phyloP scores from a whole-genome alignment of 2,329 filamentous ascomycete species.

The Botrytis fabae region DNA sequence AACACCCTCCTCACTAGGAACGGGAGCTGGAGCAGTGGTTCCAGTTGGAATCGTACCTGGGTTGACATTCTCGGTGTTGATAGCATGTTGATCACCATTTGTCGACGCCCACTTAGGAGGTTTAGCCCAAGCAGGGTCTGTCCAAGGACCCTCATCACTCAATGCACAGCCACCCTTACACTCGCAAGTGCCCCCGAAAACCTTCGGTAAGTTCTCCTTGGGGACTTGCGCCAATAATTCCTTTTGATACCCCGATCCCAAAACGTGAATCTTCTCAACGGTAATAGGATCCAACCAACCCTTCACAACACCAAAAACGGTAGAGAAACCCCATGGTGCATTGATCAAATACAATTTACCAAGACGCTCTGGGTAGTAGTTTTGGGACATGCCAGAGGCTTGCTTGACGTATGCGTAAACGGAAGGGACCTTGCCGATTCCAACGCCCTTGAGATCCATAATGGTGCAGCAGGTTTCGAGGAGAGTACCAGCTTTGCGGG shows the following conservation, averaged over 20 bases:
- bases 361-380: conserved; percentile 98
- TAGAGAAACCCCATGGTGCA: conserved; percentile 91
- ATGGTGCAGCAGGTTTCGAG: conserved; percentile 98
- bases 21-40: conserved; percentile 27
- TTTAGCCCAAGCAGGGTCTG: conserved; percentile 65
- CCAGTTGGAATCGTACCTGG: conserved; percentile 32
- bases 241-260: conserved; percentile 77
- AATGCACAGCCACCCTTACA: conserved; percentile 81
- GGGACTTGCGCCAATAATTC: conserved; percentile 84
- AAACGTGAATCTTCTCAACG: conserved; percentile 90
- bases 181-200: conserved; percentile 80
- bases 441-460: conserved; percentile 96
- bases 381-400: conserved; percentile 88
- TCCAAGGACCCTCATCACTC: conserved; percentile 91
- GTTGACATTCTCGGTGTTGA: conserved; percentile 42
- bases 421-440: conserved; percentile 73
- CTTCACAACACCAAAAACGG: conserved; percentile 84
- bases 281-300: conserved; percentile 96
- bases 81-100: conserved; percentile 40
- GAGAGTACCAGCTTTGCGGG: conserved; percentile 82
- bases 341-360: conserved; percentile 98
- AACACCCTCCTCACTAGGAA: conserved; percentile 32
- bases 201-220: conserved; percentile 82
- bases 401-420: conserved; percentile 87
- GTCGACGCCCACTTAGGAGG: conserved; percentile 60